Evolutionary conservation across 2,329 filamentous ascomycete genomes (phyloP).

Genomic region (Dactylonectria estremocensis): DNA sequence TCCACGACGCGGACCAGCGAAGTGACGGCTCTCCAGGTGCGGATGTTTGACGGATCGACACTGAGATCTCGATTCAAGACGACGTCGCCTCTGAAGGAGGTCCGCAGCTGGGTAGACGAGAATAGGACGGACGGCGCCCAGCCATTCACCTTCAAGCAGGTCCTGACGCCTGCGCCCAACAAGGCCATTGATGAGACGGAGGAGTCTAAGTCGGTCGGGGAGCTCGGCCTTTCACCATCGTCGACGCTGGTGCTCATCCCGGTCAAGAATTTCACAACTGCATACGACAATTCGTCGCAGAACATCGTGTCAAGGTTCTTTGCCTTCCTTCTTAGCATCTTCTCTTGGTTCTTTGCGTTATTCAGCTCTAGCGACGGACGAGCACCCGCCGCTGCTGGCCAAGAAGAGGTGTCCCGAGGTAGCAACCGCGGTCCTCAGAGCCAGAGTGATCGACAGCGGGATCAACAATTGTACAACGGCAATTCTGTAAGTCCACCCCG

Average conservation of each 20-base stretch:
- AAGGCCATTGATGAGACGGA: constrained; percentile 81
- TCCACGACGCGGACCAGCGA: constrained; percentile 48
- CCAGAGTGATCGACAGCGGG: constrained; percentile 66
- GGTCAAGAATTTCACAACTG: constrained; percentile 64
- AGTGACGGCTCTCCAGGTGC: constrained; percentile 77
- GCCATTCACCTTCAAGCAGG: constrained; percentile 88
- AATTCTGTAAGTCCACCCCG: constrained; percentile 78
- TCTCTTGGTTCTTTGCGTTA: constrained; percentile 56
- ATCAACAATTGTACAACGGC: constrained; percentile 89
- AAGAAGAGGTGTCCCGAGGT: constrained; percentile 39
- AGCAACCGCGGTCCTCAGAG: constrained; percentile 57
- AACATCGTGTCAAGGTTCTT: constrained; percentile 51
- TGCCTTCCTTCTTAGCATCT: constrained; percentile 51
- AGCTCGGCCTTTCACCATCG: constrained; percentile 82
- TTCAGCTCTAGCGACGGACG: constrained; percentile 46
- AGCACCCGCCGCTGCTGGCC: constrained; percentile 4
- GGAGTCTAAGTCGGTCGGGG: constrained; percentile 77
- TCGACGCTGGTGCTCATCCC: constrained; percentile 88
- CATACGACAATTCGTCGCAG: constrained; percentile 55
- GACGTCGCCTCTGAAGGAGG: constrained; percentile 74
- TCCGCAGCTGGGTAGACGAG: constrained; percentile 84
- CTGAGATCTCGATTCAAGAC: constrained; percentile 81
- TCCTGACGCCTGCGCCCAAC: constrained; percentile 84
- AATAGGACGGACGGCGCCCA: constrained; percentile 68
- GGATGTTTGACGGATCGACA: constrained; percentile 87